Evolutionary conservation across 768 basidiomycete species (phyloP), one percentile per base, ranked within the genome.

Genomic region (Tylopilus subfusipes): DNA sequence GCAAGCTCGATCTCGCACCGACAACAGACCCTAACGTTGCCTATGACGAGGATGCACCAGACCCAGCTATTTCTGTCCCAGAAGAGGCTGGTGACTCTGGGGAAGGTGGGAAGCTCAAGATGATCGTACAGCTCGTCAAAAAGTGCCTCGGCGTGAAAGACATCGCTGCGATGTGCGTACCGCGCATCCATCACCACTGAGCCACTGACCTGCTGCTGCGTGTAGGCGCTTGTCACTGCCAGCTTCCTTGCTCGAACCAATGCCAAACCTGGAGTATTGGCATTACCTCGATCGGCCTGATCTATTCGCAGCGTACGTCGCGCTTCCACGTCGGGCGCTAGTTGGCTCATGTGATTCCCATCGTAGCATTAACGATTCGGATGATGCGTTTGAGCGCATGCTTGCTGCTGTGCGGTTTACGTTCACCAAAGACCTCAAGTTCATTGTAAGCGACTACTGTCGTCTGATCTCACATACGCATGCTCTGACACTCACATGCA

Each of bases 191-290:
- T 40, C 53, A 48, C 50, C 54, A 48, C 52, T 55, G 22, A 43
- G 22, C 57, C 54, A 54, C 63, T 63, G 12, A 69, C 63, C 38
- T 13, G 11, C 21, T 50, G 44, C 22, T 42, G 22, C 29, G 42
- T 53, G 14, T 53, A 97, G 94, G 83, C 90, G 94, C 45, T 75
- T 98, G 27, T 97, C 94, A 0, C 75, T 98, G 38, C 95, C 95
- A 3, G 94, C 95, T 14, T 95, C 93, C 42, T 72, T 98, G 45
- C 80, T 98, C 40, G 95, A 97, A 68, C 95, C 95, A 4, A 80
- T 95, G 61, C 95, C 95, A 5, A 98, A 98, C 73, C 80, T 98
- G 48, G 95, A 98, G 73, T 98, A 94, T 74, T 97, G 91, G 91
- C 86, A 92, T 60, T 95, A 93, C 62, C 78, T 93, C 44, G 93